Conservation (phyloP, 1,139 yeast genomes). For the Saccharomyces hybrid region DNA sequence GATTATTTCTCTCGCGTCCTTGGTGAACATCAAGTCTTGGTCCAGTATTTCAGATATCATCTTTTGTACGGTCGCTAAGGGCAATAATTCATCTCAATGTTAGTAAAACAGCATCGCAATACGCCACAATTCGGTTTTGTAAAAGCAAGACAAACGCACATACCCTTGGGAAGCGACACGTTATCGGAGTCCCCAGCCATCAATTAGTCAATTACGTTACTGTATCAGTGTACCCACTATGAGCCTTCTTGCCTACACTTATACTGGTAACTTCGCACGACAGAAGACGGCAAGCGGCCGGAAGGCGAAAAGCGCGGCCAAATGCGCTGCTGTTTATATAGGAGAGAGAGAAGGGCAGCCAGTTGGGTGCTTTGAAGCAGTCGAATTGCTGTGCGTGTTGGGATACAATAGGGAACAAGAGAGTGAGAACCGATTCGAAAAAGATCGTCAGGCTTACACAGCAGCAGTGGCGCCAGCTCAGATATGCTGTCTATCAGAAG, state of each 20-base stretch:
- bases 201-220: neutral
- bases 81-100: slow-evolving; percentile 14
- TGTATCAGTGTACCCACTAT: slow-evolving; percentile 2
- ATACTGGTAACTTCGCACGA: neutral
- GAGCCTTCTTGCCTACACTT: slow-evolving; percentile 8
- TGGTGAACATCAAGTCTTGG: slow-evolving; percentile 74
- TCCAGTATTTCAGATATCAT: slow-evolving; percentile 81
- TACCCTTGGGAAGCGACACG: slow-evolving; percentile 15
- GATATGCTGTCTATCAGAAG: neutral
- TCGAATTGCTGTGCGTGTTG: neutral
- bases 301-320: neutral
- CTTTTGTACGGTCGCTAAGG: slow-evolving; percentile 83
- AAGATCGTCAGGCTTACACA: no score
- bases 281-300: neutral
- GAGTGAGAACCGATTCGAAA: neutral
- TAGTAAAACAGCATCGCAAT: neutral
- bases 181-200: slow-evolving; percentile 12
- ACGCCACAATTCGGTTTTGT: neutral
- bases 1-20: slow-evolving; percentile 90
- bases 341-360: neutral
- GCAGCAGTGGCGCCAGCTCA: neutral
- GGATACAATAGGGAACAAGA: neutral
- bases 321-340: neutral
- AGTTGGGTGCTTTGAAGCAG: neutral
- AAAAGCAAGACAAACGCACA: neutral